Evolutionary conservation across 2,329 filamentous ascomycete genomes (phyloP).

Genomic region (Macrophomina phaseolina): DNA sequence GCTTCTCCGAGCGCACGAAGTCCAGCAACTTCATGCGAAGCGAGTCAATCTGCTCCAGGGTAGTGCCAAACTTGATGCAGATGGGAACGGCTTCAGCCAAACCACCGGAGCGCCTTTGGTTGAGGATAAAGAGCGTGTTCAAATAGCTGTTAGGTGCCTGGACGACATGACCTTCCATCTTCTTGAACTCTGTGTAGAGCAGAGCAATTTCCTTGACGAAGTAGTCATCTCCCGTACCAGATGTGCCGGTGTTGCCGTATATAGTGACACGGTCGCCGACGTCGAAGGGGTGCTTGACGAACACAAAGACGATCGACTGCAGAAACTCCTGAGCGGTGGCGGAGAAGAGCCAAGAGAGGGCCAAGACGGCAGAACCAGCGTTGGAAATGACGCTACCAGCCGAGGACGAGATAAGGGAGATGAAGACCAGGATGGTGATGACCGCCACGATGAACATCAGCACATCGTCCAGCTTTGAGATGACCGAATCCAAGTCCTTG

Average conservation of each 20-base stretch:
- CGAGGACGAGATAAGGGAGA: conserved; percentile 87
- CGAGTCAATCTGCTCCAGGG: conserved; percentile 78
- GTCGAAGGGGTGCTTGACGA: conserved; percentile 96
- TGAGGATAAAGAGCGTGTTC: conserved; percentile 92
- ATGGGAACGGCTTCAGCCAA: conserved; percentile 86
- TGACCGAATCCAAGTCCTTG: conserved; percentile 93
- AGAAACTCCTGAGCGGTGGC: conserved; percentile 93
- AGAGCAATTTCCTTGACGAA: conserved; percentile 94
- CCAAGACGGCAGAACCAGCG: conserved; percentile 84
- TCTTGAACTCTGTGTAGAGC: conserved; percentile 96
- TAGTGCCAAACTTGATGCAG: conserved; percentile 86
- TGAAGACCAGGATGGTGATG: conserved; percentile 82
- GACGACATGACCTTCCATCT: conserved; percentile 95
- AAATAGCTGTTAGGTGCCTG: conserved; percentile 94
- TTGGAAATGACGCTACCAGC: conserved; percentile 92
- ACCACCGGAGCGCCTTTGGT: conserved; percentile 87
- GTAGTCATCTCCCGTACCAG: conserved; percentile 84
- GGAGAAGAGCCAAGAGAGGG: conserved; percentile 89
- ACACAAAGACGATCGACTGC: conserved; percentile 92
- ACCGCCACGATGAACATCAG: conserved; percentile 85
- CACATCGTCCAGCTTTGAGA: conserved; percentile 85
- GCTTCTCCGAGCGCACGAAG: conserved; percentile 83
- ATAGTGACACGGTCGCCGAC: conserved; percentile 92
- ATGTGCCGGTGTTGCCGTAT: conserved; percentile 85
- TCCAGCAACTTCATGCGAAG: conserved; percentile 81